phyloP scores from a whole-genome alignment of 176 grass and related monocot species.

The Olyra latifolia region DNA sequence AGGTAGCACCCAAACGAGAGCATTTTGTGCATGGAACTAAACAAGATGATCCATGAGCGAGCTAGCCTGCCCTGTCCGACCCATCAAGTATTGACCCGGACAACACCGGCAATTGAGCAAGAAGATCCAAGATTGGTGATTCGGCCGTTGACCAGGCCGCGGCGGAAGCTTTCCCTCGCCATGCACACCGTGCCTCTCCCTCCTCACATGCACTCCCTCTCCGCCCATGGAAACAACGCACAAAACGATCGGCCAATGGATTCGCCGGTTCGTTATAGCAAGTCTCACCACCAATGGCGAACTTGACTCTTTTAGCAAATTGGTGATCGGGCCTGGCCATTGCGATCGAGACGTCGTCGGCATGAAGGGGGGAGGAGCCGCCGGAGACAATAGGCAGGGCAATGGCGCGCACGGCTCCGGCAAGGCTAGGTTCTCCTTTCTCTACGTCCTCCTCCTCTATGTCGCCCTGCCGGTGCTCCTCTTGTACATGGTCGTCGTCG shows the following conservation, averaged over 20 bases:
- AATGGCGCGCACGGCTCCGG: constrained; percentile 30
- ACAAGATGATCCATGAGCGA: neutral
- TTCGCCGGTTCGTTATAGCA: constrained; percentile 11
- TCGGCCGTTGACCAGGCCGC: constrained; percentile 27
- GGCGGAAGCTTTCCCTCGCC: constrained; percentile 6
- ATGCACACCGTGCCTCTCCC: neutral
- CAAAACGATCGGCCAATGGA: constrained; percentile 22
- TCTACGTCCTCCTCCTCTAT: constrained; percentile 55
- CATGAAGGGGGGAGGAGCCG: constrained; percentile 49
- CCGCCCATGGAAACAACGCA: neutral
- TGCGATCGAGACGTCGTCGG: constrained; percentile 25
- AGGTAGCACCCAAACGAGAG: neutral
- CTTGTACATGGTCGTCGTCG: constrained; percentile 44
- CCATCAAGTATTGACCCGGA: neutral
- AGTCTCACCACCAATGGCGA: constrained; percentile 13
- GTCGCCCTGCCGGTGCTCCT: constrained; percentile 41
- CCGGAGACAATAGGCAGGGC: constrained; percentile 42
- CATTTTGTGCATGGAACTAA: neutral
- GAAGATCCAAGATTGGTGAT: constrained; percentile 41
- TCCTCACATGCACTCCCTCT: neutral
- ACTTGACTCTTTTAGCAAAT: constrained; percentile 48
- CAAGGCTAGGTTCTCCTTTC: constrained; percentile 32
- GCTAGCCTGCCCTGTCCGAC: neutral
- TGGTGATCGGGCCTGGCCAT: constrained; percentile 39
- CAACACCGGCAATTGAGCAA: neutral